Conservation (phyloP, 179 eudicot species). For the Silene noctiflora region DNA sequence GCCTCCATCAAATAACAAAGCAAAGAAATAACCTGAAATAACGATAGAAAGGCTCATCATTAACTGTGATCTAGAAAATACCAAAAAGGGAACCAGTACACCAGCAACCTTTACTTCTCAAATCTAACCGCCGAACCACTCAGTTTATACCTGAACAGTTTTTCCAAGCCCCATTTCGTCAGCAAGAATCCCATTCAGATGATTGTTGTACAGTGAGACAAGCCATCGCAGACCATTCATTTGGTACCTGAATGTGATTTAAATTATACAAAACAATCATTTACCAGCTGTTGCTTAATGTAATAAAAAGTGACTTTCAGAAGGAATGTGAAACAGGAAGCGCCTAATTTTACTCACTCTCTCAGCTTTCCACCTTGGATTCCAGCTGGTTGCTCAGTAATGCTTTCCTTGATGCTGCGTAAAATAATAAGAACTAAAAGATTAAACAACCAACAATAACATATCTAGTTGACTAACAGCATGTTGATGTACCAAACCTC, state of each 20-base stretch:
- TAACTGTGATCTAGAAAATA: background rate
- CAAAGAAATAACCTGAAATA: slow-evolving; percentile 77
- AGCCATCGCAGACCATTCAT: slow-evolving; percentile 98
- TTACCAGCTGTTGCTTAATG: background rate
- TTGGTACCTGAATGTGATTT: slow-evolving; percentile 67
- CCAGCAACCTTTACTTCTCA: background rate
- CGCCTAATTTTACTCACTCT: slow-evolving; percentile 57
- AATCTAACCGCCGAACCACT: background rate
- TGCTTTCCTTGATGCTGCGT: slow-evolving; percentile 84
- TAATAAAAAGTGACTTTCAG: background rate
- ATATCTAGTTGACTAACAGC: background rate
- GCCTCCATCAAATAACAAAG: slow-evolving; percentile 93
- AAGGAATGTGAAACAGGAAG: slow-evolving; percentile 3
- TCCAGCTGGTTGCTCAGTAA: slow-evolving; percentile 75
- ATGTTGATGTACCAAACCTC: background rate
- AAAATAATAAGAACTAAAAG: slow-evolving; percentile 6
- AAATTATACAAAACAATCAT: slow-evolving; percentile 6
- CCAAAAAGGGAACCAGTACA: slow-evolving; percentile 3
- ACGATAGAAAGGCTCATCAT: slow-evolving; percentile 9
- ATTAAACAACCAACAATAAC: background rate
- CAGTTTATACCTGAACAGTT: slow-evolving; percentile 83
- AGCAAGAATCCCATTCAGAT: slow-evolving; percentile 96
- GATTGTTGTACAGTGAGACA: slow-evolving; percentile 93
- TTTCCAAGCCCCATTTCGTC: slow-evolving; percentile 99
- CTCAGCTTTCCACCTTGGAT: slow-evolving; percentile 86